Evolutionary conservation across 306 rosid species (phyloP), one percentile per base, ranked within the genome.

Genomic region (Dicorynia guianensis): DNA sequence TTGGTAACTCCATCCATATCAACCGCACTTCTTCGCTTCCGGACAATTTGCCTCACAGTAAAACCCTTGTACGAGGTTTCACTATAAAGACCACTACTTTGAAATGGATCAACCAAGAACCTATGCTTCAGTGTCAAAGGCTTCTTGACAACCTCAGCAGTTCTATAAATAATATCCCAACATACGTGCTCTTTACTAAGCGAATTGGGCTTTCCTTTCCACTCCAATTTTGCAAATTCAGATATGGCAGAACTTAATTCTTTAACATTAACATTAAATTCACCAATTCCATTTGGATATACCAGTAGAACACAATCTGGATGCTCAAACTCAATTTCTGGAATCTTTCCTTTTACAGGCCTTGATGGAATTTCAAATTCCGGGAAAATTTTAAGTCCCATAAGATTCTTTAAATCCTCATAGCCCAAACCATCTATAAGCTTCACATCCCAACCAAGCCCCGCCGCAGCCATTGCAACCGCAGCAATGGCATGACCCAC

Each of bases 11-110:
- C 93, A 52, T 95, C 98, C 98, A 95, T 90, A 83, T 90, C 97
- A 12, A 95, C 97, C 0, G 97, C 98, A 42, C 98, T 92, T 76
- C 98, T 87, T 9, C 97, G 91, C 81, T 87, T 95, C 88, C 97
- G 76, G 17, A 87, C 92, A 56, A 95, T 86, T 77, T 95, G 86
- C 78, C 97, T 92, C n/a, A 74, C 71, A 1, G 85, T 90, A 11
- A 84, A 86, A 2, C 80, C 89, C 80, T 88, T 89, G 58, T 90
- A 95, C 0, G 72, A 69, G 20, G 47, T 46, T 55, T 83, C 91
- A 63, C 87, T 78, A 68, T 79, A 77, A 79, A 67, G 11, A 5
- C 90, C 91, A 79, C 93, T 88, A 74, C 87, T 83, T 70, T 46
- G 83, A 86, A 87, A 95, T 15, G 93, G 89, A 60, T 90, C 86